phyloP scores from a whole-genome alignment of 176 grass and related monocot genomes.

The Cymbopogon citratus region DNA sequence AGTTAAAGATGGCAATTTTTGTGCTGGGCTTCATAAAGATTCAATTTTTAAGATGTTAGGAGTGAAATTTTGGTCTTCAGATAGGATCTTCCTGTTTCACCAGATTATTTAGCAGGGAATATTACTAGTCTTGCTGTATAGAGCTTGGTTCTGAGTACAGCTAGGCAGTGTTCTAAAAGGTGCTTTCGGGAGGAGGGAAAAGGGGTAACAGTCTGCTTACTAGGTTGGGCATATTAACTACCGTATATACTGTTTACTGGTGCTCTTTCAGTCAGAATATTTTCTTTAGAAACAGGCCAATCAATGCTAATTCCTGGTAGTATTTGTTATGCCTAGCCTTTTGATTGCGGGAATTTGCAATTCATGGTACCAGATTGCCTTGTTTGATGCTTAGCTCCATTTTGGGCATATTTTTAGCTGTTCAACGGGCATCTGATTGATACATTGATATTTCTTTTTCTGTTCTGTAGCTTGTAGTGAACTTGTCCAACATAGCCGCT shows the following conservation, averaged over 20 bases:
- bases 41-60: slow-evolving; percentile 9
- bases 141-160: background rate
- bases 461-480: background rate
- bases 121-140: background rate
- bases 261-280: background rate
- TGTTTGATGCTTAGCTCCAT: slow-evolving; percentile 9
- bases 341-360: background rate
- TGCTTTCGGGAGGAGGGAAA: background rate
- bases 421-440: background rate
- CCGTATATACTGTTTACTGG: background rate
- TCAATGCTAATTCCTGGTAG: background rate
- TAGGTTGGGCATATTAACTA: background rate
- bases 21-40: background rate
- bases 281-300: background rate
- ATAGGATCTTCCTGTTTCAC: background rate
- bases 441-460: background rate
- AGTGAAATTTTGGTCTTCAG: background rate
- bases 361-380: background rate
- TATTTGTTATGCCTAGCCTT: background rate
- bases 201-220: background rate
- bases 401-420: background rate
- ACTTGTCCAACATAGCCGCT: background rate
- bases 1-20: slow-evolving; percentile 16
- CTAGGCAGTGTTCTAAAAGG: background rate
- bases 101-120: background rate